Conservation (phyloP, 2,329 filamentous ascomycete genomes). For the Pyrenophora tritici-repentis region DNA sequence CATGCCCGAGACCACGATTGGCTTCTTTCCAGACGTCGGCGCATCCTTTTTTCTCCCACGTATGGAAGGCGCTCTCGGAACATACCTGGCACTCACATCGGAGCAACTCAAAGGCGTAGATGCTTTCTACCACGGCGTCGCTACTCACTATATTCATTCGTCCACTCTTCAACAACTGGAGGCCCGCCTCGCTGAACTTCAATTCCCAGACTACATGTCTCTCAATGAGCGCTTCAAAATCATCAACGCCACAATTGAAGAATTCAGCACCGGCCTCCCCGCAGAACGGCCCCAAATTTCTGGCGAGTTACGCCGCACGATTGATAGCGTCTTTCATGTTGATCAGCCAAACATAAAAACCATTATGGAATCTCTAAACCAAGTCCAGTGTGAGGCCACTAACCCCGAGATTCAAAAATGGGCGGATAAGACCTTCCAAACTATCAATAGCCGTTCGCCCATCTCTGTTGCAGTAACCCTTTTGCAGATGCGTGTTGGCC, state of each 20-base stretch:
- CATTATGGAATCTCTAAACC: conserved; percentile 70
- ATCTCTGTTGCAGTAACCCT: conserved; percentile 85
- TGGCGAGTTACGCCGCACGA: conserved; percentile 74
- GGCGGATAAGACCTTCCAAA: conserved; percentile 77
- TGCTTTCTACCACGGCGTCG: conserved; percentile 86
- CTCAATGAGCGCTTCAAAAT: conserved; percentile 67
- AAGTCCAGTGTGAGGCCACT: conserved; percentile 46
- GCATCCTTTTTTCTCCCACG: conserved; percentile 94
- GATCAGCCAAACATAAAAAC: conserved; percentile 66
- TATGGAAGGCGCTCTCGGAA: conserved; percentile 84
- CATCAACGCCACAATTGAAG: conserved; percentile 87
- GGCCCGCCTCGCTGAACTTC: conserved; percentile 82
- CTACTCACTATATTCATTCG: conserved; percentile 95
- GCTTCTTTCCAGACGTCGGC: conserved; percentile 98
- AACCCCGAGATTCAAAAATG: conserved; percentile 63
- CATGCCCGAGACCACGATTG: conserved; percentile 98
- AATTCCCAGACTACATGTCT: conserved; percentile 77
- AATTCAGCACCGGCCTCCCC: conserved; percentile 86
- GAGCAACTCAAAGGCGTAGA: conserved; percentile 81
- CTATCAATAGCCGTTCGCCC: conserved; percentile 78
- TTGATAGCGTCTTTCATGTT: conserved; percentile 68
- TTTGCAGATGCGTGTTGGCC: conserved; percentile 77
- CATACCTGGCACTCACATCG: conserved; percentile 91
- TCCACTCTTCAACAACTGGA: conserved; percentile 81
- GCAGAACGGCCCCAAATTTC: conserved; percentile 58